Percentiles rank a stretch among this genome's conserved stretches.
phyloP scores from a whole-genome alignment of 768 basidiomycete species.

The Trametes punicea region DNA sequence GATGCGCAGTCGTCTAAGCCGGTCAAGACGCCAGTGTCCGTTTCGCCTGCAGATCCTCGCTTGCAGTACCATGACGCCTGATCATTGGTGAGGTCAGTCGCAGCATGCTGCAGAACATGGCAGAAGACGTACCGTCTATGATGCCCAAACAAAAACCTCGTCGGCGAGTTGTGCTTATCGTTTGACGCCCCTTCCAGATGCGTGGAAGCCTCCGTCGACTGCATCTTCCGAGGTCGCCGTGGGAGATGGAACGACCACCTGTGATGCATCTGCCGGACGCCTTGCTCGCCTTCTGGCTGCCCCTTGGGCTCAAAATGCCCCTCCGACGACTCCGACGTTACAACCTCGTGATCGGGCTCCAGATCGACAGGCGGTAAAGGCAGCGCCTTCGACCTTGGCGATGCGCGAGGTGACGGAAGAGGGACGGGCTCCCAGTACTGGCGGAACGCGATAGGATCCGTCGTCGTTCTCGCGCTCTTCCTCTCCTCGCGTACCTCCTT shows the following conservation, averaged over 20 bases:
- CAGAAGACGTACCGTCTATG: constrained; percentile 5
- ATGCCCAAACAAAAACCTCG: constrained; percentile 8
- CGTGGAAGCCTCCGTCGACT: neutral
- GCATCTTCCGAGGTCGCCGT: neutral
- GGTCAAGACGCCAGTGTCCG: neutral
- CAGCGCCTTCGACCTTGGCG: constrained; percentile 1
- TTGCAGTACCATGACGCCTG: constrained; percentile 5
- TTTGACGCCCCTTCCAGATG: neutral
- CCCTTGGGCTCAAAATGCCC: neutral
- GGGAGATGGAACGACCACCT: constrained; percentile 17
- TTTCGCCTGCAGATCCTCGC: constrained; percentile 2
- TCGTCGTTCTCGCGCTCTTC: neutral
- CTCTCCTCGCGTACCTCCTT: constrained; percentile 17
- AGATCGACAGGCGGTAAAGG: neutral
- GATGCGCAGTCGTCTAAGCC: no score
- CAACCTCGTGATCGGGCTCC: neutral
- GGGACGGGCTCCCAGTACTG: constrained; percentile 3
- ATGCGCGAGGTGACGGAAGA: neutral
- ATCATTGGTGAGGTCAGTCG: neutral
- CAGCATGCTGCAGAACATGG: neutral
- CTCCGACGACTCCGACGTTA: neutral
- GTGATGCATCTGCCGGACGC: neutral
- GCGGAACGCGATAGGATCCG: neutral
- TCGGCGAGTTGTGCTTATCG: neutral
- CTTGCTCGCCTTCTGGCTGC: neutral